Percentiles rank a stretch among this genome's conserved stretches.
phyloP scores from a whole-genome alignment of 331 rosid species.

The Arachis monticola region DNA sequence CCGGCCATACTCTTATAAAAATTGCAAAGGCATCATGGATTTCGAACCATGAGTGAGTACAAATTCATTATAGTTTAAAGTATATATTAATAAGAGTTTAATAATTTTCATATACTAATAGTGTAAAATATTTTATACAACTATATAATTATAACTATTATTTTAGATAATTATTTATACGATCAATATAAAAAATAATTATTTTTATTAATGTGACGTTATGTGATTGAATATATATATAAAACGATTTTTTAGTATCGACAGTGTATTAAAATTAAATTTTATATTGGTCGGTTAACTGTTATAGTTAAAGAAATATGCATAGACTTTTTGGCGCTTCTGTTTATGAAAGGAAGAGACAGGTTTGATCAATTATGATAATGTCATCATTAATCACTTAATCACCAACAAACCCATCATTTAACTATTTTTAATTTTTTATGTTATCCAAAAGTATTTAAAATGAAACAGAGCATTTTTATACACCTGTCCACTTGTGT shows the following conservation, averaged over 20 bases:
- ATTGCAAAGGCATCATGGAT: constrained; percentile 9
- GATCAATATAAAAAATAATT: no score
- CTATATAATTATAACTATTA: no score
- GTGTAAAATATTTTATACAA: no score
- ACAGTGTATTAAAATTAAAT: no score
- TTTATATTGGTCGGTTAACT: constrained; percentile 36
- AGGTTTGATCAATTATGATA: constrained; percentile 14
- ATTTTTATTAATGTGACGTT: no score
- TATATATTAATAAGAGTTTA: neutral
- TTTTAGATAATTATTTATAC: no score
- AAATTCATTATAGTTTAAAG: constrained; percentile 4
- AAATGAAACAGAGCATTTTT: neutral
- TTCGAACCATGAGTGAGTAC: constrained; percentile 39
- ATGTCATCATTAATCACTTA: constrained; percentile 17
- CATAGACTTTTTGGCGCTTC: constrained; percentile 32
- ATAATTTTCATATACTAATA: no score
- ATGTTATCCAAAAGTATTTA: neutral
- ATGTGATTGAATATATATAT: no score
- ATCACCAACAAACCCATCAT: constrained; percentile 11
- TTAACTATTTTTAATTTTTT: neutral
- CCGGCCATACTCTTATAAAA: constrained; percentile 51
- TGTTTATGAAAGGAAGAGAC: neutral
- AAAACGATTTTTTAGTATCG: no score
- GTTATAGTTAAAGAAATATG: constrained; percentile 19
- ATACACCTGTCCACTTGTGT: neutral